Evolutionary conservation across 2,329 filamentous ascomycete species (phyloP).

Genomic region (Nemania sp.): DNA sequence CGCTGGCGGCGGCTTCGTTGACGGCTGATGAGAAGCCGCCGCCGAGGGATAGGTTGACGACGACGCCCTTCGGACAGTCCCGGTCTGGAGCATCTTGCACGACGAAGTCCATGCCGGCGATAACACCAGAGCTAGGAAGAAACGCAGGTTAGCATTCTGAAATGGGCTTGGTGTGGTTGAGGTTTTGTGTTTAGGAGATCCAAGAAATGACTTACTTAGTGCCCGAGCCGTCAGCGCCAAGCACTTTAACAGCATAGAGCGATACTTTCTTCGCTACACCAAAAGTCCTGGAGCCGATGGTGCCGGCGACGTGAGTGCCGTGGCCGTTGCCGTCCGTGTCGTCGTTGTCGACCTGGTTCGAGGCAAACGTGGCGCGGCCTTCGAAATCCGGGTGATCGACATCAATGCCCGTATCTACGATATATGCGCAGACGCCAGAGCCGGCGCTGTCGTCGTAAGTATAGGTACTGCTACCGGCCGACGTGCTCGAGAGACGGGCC

Average conservation of each 20-base stretch:
- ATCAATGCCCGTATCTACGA: conserved; percentile 59
- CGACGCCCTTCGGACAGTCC: conserved; percentile 46
- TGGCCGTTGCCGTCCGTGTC: conserved; percentile 45
- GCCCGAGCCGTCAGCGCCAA: conserved; percentile 38
- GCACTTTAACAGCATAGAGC: conserved; percentile 53
- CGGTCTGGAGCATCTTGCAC: conserved; percentile 47
- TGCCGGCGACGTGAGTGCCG: conserved; percentile 46
- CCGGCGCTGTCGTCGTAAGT: conserved; percentile 49
- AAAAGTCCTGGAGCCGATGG: conserved; percentile 45
- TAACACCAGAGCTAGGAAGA: conserved; percentile 32
- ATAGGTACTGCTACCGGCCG: conserved; percentile 44
- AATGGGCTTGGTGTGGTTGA: background rate
- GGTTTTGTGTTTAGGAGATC: background rate
- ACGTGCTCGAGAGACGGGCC: conserved; percentile 47
- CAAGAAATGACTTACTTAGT: conserved; percentile 37
- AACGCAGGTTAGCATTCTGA: background rate
- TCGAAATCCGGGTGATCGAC: conserved; percentile 51
- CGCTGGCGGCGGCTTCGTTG: conserved; percentile 53
- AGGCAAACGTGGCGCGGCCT: conserved; percentile 44
- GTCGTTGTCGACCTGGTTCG: conserved; percentile 40
- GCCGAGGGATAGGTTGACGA: conserved; percentile 60
- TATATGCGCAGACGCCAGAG: conserved; percentile 51
- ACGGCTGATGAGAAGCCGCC: conserved; percentile 49
- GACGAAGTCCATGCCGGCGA: conserved; percentile 44
- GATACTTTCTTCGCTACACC: conserved; percentile 51